Evolutionary conservation across 768 basidiomycete genomes (phyloP).

Genomic region (Tricholoma saponaceum): DNA sequence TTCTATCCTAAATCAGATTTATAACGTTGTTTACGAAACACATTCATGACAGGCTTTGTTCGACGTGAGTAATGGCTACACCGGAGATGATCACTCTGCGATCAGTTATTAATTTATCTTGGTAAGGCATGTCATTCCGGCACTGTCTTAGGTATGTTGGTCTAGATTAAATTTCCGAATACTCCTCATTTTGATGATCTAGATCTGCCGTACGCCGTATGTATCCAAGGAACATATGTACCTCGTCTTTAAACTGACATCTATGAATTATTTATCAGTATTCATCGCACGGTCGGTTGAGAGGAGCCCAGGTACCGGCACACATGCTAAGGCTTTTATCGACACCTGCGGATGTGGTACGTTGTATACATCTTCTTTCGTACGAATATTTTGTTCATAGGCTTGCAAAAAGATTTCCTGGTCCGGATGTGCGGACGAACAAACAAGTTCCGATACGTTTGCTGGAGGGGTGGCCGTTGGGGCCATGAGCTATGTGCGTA

Average conservation of each 20-base stretch:
- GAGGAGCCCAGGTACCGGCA: constrained; percentile 35
- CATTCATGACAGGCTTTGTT: constrained; percentile 40
- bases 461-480: constrained; percentile 63
- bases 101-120: not conserved
- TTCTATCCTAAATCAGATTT: not conserved
- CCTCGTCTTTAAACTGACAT: not conserved
- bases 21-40: not conserved
- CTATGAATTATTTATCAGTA: constrained; percentile 34
- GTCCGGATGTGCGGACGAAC: constrained; percentile 66
- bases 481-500: constrained; percentile 74
- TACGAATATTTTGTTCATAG: not conserved
- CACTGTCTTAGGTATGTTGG: constrained; percentile 42
- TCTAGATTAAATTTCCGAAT: not conserved
- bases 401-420: constrained; percentile 53
- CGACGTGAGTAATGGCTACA: constrained; percentile 34
- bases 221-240: constrained; percentile 9
- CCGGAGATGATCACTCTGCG: not conserved
- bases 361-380: constrained; percentile 13
- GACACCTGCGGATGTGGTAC: constrained; percentile 67
- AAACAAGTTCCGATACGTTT: constrained; percentile 72
- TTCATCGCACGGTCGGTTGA: constrained; percentile 53
- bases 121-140: constrained; percentile 51
- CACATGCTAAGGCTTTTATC: constrained; percentile 37
- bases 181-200: not conserved
- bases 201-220: constrained; percentile 51